Base-by-base conservation (phyloP, 2,329 filamentous ascomycete species). In the Colletotrichum orchidophilum region DNA sequence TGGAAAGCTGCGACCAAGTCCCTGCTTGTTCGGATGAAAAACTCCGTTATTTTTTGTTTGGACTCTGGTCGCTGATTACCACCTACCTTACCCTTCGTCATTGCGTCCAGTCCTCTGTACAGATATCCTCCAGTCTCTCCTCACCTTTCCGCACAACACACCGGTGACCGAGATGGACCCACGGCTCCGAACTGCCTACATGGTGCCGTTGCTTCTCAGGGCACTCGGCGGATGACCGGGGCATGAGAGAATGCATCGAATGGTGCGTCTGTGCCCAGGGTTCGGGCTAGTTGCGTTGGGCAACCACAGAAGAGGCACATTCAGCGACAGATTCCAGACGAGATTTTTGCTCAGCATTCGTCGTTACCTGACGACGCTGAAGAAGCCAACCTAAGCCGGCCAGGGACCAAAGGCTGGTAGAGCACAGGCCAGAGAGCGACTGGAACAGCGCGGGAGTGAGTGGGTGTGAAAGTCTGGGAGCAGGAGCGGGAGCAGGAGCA, bases 1-100 rank as follows among this genome's bases (percentile, higher is more conserved):
- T 52, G 59, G 59, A 62, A 62, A 26, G 33, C 58, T 54, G 49
- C 31, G 11, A 46, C 58, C 53, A 53, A 24, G 33, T 58, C 42
- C 57, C 46, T 58, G 52, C 57, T 24, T 42, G 50, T 59, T 63
- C 69, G 69, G 69, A 71, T 62, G 21, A 71, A 63, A 71, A 33
- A 42, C 58, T 71, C 69, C 69, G 65, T n/a, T n/a, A n/a, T n/a
- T n/a, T n/a, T n/a, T n/a, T n/a, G n/a, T n/a, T n/a, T n/a, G n/a
- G n/a, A n/a, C n/a, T n/a, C n/a, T n/a, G n/a, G n/a, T n/a, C n/a
- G n/a, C n/a, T n/a, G n/a, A n/a, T n/a, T n/a, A n/a, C n/a, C n/a
- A n/a, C n/a, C n/a, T n/a, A n/a, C n/a, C n/a, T n/a, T n/a, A n/a
- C n/a, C n/a, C n/a, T 39, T 46, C 11, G 39, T 46, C 39, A 46